Conservation (phyloP, 2,329 filamentous ascomycete species). For the Curvularia lunata region DNA sequence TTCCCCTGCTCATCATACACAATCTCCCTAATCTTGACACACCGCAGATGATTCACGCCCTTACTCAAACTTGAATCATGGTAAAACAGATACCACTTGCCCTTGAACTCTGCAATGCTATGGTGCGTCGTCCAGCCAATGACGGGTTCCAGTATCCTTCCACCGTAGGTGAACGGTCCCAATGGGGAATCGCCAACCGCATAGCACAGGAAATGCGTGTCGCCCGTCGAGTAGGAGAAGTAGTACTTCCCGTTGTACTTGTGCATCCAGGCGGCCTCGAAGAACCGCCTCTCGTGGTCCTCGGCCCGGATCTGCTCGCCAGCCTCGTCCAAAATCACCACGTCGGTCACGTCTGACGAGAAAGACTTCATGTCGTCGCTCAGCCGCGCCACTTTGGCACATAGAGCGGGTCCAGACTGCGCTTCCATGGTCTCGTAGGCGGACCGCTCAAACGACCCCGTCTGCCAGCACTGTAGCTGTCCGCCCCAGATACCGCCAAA, state of each 20-base stretch:
- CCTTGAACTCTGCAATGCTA: conserved; percentile 75
- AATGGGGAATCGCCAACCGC: conserved; percentile 68
- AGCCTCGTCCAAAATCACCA: conserved; percentile 68
- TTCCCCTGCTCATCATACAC: conserved; percentile 71
- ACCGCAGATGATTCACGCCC: conserved; percentile 73
- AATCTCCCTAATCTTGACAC: conserved; percentile 77
- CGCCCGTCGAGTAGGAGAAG: conserved; percentile 79
- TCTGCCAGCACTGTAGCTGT: conserved; percentile 77
- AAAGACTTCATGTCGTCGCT: conserved; percentile 71
- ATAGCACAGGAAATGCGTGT: conserved; percentile 76
- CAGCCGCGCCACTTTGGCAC: conserved; percentile 70
- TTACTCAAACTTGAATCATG: conserved; percentile 74
- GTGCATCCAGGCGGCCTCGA: conserved; percentile 82
- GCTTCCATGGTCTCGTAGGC: conserved; percentile 40
- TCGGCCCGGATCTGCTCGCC: conserved; percentile 63
- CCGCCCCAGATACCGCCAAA: conserved; percentile 84
- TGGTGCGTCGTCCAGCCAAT: conserved; percentile 84
- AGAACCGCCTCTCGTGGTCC: conserved; percentile 78
- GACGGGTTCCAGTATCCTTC: conserved; percentile 75
- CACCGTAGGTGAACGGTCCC: conserved; percentile 75
- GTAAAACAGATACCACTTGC: conserved; percentile 76
- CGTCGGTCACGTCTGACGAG: conserved; percentile 61
- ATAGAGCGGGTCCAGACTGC: conserved; percentile 59
- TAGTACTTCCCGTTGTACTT: conserved; percentile 74
- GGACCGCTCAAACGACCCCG: conserved; percentile 62